Percentiles rank a stretch among this genome's conserved stretches.
Conservation (phyloP, 306 rosid species). For the Lablab purpureus region DNA sequence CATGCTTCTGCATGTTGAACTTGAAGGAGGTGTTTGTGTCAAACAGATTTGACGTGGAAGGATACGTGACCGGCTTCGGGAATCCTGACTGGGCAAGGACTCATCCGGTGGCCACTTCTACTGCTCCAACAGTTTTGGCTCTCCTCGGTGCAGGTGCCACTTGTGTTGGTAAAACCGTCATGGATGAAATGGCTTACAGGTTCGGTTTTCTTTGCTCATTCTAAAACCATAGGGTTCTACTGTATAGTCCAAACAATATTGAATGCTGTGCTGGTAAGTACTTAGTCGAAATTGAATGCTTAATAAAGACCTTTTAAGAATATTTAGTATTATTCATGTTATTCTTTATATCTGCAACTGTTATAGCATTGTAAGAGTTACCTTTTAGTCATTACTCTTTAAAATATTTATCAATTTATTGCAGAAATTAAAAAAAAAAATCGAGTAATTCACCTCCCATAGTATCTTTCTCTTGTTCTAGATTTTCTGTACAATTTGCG, state of each 20-base stretch:
- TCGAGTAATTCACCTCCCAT: too few relatives aligned
- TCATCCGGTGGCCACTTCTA: slow-evolving; percentile 74
- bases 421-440: too few relatives aligned
- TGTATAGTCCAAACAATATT: background rate
- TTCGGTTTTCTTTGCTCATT: slow-evolving; percentile 7
- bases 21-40: slow-evolving; percentile 30
- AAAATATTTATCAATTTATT: too few relatives aligned
- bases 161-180: slow-evolving; percentile 80
- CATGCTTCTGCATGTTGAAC: slow-evolving; percentile 21
- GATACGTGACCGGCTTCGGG: slow-evolving; percentile 82
- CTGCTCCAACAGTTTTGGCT: slow-evolving; percentile 74
- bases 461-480: too few relatives aligned
- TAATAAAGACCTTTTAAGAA: too few relatives aligned
- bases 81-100: slow-evolving; percentile 95
- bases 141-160: slow-evolving; percentile 82
- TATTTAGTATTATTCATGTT: too few relatives aligned
- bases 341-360: too few relatives aligned
- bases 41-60: slow-evolving; percentile 84
- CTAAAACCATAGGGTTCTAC: background rate
- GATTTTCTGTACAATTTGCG: too few relatives aligned
- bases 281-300: too few relatives aligned
- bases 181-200: slow-evolving; percentile 99
- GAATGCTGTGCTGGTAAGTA: too few relatives aligned
- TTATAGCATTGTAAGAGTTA: too few relatives aligned
- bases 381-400: too few relatives aligned